These are phyloP conservation scores for Lasiodiplodia citricola DNA, from an alignment of 2,329 filamentous ascomycete species.

Conservation along the genomic window DNA sequence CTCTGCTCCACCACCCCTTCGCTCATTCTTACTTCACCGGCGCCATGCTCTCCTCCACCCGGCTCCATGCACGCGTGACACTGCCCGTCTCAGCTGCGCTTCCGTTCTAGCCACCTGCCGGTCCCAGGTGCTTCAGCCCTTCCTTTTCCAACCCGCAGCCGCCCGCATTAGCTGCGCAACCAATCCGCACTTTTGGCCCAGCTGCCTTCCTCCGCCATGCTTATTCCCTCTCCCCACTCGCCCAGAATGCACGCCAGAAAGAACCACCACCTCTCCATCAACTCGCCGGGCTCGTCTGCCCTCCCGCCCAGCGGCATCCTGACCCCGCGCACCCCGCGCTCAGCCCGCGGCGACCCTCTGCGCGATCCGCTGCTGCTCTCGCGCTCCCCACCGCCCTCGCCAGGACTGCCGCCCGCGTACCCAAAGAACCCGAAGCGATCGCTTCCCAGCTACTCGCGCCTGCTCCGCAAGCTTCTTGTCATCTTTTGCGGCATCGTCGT, in stretches of 20 bases:
- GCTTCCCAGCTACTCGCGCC: constrained; percentile 56
- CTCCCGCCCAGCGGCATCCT: constrained; percentile 44
- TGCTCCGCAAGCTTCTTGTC: constrained; percentile 61
- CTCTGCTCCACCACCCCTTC: background rate
- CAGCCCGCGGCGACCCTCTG: constrained; percentile 54
- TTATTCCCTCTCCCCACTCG: constrained; percentile 24
- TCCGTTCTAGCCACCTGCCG: constrained; percentile 17
- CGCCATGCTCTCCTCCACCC: background rate
- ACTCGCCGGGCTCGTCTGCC: constrained; percentile 44
- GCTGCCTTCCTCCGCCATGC: constrained; percentile 29
- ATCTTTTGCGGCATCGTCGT: constrained; percentile 57
- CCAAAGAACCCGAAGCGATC: constrained; percentile 68
- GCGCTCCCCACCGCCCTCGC: constrained; percentile 72
- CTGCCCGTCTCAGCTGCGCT: constrained; percentile 16
- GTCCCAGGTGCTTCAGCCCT: constrained; percentile 10
- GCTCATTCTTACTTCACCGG: background rate
- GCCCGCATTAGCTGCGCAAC: constrained; percentile 22
- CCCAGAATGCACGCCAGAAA: constrained; percentile 52
- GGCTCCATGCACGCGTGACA: constrained; percentile 12
- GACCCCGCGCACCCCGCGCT: constrained; percentile 37
- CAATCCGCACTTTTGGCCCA: constrained; percentile 11
- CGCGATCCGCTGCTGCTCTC: constrained; percentile 65
- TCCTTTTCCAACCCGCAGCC: constrained; percentile 5
- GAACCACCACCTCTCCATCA: constrained; percentile 54
- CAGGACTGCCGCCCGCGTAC: constrained; percentile 70